Evolutionary conservation across 129 eudicot genomes (phyloP).

Genomic region (Centella asiatica): DNA sequence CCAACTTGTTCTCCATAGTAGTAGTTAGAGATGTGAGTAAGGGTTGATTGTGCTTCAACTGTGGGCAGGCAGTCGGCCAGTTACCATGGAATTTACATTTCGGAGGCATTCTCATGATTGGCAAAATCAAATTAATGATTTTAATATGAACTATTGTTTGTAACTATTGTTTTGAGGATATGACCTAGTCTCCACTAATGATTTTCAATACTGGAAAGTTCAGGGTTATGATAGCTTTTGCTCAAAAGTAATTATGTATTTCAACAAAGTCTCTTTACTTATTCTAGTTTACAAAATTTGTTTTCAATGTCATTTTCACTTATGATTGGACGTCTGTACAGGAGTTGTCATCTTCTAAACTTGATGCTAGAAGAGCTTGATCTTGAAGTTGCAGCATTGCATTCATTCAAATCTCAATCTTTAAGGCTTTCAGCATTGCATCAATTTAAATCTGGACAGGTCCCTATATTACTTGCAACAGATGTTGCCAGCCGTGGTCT

Average conservation of each 20-base stretch:
- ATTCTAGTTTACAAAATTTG: too few species aligned
- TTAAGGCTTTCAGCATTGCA: constrained; percentile 75
- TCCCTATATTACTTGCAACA: constrained; percentile 65
- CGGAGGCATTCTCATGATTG: too few species aligned
- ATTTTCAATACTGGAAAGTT: too few species aligned
- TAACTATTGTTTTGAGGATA: too few species aligned
- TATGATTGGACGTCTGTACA: constrained; percentile 20
- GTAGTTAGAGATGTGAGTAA: too few species aligned
- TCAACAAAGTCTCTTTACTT: neutral
- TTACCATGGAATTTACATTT: too few species aligned
- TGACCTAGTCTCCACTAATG: too few species aligned
- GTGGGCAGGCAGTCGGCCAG: too few species aligned
- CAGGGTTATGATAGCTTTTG: neutral
- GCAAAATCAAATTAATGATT: too few species aligned
- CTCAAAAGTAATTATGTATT: neutral
- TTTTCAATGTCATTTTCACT: neutral
- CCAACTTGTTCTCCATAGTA: too few species aligned
- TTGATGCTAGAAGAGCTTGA: constrained; percentile 76
- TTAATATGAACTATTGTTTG: too few species aligned
- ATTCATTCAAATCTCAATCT: constrained; percentile 75
- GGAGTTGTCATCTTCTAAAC: constrained; percentile 64
- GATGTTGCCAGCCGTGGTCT: constrained; percentile 91
- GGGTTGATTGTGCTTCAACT: too few species aligned
- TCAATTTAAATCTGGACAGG: constrained; percentile 78
- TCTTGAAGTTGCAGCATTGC: constrained; percentile 64